Evolutionary conservation across 2,329 filamentous ascomycete genomes (phyloP).

Genomic region (Epichloe festucae): DNA sequence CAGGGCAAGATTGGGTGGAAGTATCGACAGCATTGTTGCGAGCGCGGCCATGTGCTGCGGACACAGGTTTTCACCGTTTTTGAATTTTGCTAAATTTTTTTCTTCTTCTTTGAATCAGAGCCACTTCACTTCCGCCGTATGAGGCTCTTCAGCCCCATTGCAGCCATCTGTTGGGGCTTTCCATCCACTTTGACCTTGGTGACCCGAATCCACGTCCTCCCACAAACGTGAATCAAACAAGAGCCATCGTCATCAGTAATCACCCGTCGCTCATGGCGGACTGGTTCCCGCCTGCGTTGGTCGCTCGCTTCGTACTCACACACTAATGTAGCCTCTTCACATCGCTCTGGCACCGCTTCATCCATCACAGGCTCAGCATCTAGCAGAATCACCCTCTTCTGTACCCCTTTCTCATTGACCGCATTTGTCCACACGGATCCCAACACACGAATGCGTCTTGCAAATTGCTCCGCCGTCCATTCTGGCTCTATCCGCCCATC

Average conservation of each 20-base stretch:
- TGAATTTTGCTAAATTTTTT: too few relatives aligned
- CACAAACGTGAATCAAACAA: neutral
- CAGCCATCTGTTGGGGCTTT: slow-evolving; percentile 15
- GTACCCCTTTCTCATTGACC: slow-evolving; percentile 11
- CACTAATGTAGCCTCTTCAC: slow-evolving; percentile 3
- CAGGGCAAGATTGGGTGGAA: too few relatives aligned
- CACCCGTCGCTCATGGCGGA: neutral
- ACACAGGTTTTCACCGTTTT: neutral
- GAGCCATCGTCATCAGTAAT: slow-evolving; percentile 5
- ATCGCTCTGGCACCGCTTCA: neutral
- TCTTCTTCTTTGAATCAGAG: neutral
- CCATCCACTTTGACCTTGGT: slow-evolving; percentile 21
- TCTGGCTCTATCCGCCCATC: slow-evolving; percentile 45
- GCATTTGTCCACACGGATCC: slow-evolving; percentile 51
- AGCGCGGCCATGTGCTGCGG: neutral
- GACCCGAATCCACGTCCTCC: slow-evolving; percentile 13
- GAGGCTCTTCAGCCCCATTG: slow-evolving; percentile 12
- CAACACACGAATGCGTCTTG: slow-evolving; percentile 44
- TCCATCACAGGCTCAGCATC: slow-evolving; percentile 15
- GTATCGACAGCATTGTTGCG: too few relatives aligned
- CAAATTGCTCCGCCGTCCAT: slow-evolving; percentile 42
- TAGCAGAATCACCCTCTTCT: slow-evolving; percentile 27
- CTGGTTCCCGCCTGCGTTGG: neutral
- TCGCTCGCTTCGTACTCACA: slow-evolving; percentile 9
- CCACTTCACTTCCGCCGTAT: neutral